Percentiles rank a stretch among this genome's conserved stretches.
phyloP scores from a whole-genome alignment of 768 basidiomycete genomes.

The Trametes villosa region DNA sequence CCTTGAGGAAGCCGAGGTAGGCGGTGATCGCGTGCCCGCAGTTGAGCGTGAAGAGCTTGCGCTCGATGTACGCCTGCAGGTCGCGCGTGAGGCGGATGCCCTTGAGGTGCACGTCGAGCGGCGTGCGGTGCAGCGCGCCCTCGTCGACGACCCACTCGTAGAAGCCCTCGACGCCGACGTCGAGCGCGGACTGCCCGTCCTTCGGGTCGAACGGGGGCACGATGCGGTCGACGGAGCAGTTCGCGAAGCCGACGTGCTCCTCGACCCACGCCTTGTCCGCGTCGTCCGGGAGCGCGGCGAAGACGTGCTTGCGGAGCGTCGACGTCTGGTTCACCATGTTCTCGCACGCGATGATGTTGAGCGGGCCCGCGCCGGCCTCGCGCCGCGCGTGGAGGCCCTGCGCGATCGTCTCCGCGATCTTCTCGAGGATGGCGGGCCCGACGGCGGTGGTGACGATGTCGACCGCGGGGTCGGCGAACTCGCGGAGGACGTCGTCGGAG shows the following conservation, averaged over 20 bases:
- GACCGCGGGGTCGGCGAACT: constrained; percentile 28
- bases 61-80: constrained; percentile 43
- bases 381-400: constrained; percentile 38
- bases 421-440: constrained; percentile 39
- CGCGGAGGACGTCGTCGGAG: constrained; percentile 18
- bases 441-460: constrained; percentile 44
- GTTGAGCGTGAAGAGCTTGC: constrained; percentile 49
- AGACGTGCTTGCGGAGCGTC: constrained; percentile 35
- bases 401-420: constrained; percentile 41
- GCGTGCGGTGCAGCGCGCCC: constrained; percentile 31
- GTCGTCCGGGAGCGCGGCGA: constrained; percentile 35
- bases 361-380: constrained; percentile 22
- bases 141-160: constrained; percentile 46
- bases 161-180: constrained; percentile 47
- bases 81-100: constrained; percentile 39
- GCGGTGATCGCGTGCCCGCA: constrained; percentile 45
- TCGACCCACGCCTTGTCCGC: constrained; percentile 35
- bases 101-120: constrained; percentile 31
- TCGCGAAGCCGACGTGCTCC: constrained; percentile 43
- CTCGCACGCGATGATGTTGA: constrained; percentile 47
- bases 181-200: constrained; percentile 32
- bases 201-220: constrained; percentile 30
- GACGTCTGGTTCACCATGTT: constrained; percentile 44
- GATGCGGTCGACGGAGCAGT: constrained; percentile 49
- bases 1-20: constrained; percentile 42